Evolutionary conservation across 352 stramenopile genomes (phyloP).

Genomic region (Bremia lactucae): DNA sequence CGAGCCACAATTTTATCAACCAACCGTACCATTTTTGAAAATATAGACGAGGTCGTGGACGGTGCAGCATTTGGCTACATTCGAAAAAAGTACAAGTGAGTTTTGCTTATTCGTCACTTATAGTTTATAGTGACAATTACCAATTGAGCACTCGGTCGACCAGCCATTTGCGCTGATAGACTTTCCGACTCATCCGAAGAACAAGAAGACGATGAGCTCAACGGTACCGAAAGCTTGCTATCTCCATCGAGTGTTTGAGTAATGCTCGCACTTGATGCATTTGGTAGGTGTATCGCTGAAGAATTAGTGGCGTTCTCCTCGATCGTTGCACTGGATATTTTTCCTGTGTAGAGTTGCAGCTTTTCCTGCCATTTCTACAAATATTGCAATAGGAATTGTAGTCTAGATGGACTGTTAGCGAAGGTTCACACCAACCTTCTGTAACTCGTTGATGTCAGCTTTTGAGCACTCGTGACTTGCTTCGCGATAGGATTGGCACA

Average conservation of each 20-base stretch:
- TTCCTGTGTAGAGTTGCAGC: constrained; percentile 25
- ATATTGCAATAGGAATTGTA: not conserved
- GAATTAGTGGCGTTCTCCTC: not conserved
- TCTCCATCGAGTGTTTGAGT: constrained; percentile 6
- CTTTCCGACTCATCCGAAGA: not conserved
- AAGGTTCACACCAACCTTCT: constrained; percentile 15
- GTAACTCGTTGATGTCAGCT: constrained; percentile 11
- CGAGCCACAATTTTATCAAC: not conserved
- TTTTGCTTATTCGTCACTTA: too few species aligned
- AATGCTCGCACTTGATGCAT: constrained; percentile 1
- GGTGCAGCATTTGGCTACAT: constrained; percentile 10
- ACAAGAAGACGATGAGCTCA: constrained; percentile 2
- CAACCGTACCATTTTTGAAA: constrained; percentile 26
- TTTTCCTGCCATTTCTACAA: constrained; percentile 36
- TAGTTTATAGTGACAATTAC: too few species aligned
- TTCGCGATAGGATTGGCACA: constrained; percentile 35
- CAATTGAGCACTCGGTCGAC: constrained; percentile 15
- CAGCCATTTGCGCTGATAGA: constrained; percentile 1
- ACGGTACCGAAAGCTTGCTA: constrained; percentile 1
- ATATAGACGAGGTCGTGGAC: constrained; percentile 18
- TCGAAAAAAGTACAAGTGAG: too few species aligned
- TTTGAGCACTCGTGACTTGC: constrained; percentile 9
- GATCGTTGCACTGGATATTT: not conserved
- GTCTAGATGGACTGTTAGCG: not conserved
- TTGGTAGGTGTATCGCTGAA: not conserved